Base-by-base conservation (phyloP, 371 early-diverging fungal species). In the Lichtheimia hyalospora region DNA sequence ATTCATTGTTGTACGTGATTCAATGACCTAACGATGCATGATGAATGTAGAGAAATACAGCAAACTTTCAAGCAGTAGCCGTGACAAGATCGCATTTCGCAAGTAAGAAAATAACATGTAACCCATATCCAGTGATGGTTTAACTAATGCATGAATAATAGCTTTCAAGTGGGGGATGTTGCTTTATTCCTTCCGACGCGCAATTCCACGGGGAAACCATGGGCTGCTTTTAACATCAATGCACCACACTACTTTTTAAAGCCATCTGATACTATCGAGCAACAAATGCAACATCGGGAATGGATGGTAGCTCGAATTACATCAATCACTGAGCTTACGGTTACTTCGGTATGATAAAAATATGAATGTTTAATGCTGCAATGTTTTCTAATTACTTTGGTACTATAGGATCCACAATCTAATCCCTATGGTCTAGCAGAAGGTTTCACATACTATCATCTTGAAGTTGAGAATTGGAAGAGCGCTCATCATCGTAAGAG, bases 191-290 rank as follows among this genome's bases (percentile, higher is more conserved):
- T 91, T 16, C 93, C 93, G 0, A 89, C 90, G 5, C 73, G 89
- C 6, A 87, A 90, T 57, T 84, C 86, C 0, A 74, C 79, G 28
- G 85, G 87, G n/a, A 86, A 81, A 41, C 82, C 88, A 0, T 92
- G 92, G 91, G 89, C 88, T 0, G 92, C 92, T 0, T 92, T 92
- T 74, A 89, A 92, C 51, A 84, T 91, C 64, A 84, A 85, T 58
- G 76, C 85, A 2, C 92, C 92, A 4, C 86, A 92, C 64, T 88
- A 85, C 62, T 92, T 90, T 63, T 70, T 92, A 68, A 73, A 79
- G 23, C 69, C 77, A 42, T 79, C 83, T 0, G 83, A 77, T 0
- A 63, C 69, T 15, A 71, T 79, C 41, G 60, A 59, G 1, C 54
- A 56, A 27, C 82, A 73, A 42, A 74, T 75, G 68, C 70, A 70